Evolutionary conservation across 2,329 filamentous ascomycete genomes (phyloP), one percentile per base, ranked within the genome.

Genomic region (Arachnopeziza araneosa): DNA sequence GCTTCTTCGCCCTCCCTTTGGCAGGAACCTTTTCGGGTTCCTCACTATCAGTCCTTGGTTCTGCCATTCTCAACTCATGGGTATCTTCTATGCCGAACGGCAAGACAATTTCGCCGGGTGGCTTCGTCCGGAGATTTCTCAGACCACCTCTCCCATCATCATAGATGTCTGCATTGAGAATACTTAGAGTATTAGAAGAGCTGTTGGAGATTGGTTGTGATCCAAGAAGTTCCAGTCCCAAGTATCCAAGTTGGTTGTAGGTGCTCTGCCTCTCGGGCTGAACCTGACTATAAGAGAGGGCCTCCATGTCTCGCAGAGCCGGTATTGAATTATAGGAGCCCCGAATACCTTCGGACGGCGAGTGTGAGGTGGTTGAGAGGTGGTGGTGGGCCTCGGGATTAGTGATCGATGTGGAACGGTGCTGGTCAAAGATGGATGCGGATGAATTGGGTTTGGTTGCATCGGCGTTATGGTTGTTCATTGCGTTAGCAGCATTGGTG

Each of bases 141-240:
- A 56, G 64, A 59, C 58, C 56, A 62, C 56, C 64, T 59, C 67
- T 66, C 30, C 74, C 74, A 60, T 75, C 74, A 64, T 77, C 70
- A 62, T 78, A 81, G 48, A 74, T 72, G 68, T 81, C 78, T 50
- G 78, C 78, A 66, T 73, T 78, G 55, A 82, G 73, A 52, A 81
- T 79, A n/a, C 66, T 61, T 24, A 72, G 57, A 56, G 53, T 63
- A 50, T 58, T 61, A 9, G 59, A 59, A 49, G 63, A 63, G 24
- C 58, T 60, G 36, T 53, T 48, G n/a, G 62, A 59, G 2, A 17
- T 44, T 30, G 62, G 59, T 48, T 65, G 56, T 12, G 59, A 32
- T 19, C 58, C 61, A 50, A 67, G 60, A 1, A 58, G 24, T n/a
- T 56, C 61, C 49, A 67, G 60, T 1, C 58, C 60, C 10, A 58